A percentile compares a stretch with the other conserved stretches of the same genome.
phyloP scores from a whole-genome alignment of 2,329 filamentous ascomycete genomes.

The Cladosporium sp. region DNA sequence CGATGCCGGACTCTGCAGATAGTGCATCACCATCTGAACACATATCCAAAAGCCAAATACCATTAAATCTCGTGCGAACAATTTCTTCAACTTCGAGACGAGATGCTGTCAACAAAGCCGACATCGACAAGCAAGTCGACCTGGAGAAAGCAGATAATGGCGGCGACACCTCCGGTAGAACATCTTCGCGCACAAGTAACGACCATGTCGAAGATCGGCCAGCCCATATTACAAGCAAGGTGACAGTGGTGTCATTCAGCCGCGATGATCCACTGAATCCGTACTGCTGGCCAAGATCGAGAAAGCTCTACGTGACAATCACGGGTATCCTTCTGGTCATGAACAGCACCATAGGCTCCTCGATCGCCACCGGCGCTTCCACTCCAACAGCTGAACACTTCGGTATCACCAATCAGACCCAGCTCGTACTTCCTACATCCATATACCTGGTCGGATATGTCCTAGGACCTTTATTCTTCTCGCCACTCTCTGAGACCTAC shows the following conservation, averaged over 20 bases:
- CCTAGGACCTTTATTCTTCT: constrained; percentile 46
- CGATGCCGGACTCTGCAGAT: neutral
- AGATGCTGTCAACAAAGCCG: constrained; percentile 19
- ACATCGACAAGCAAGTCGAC: constrained; percentile 24
- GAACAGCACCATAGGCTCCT: constrained; percentile 67
- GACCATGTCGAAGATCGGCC: neutral
- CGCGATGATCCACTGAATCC: constrained; percentile 37
- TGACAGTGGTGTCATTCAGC: constrained; percentile 35
- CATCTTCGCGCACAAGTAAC: constrained; percentile 5
- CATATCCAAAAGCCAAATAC: constrained; percentile 5
- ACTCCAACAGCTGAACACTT: constrained; percentile 60
- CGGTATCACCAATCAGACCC: constrained; percentile 48
- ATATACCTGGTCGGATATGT: constrained; percentile 53
- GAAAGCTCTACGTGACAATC: constrained; percentile 57
- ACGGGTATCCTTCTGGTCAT: constrained; percentile 61
- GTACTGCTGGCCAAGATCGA: constrained; percentile 39
- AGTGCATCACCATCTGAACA: neutral
- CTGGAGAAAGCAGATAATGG: constrained; percentile 31
- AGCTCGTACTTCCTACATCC: constrained; percentile 50
- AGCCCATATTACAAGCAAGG: neutral
- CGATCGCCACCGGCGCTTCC: constrained; percentile 61
- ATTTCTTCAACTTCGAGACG: neutral
- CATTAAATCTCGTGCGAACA: constrained; percentile 5
- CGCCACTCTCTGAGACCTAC: constrained; percentile 47
- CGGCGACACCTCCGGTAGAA: constrained; percentile 28